Evolutionary conservation across 140 eudicot species (phyloP).

Genomic region (Cichorium intybus): DNA sequence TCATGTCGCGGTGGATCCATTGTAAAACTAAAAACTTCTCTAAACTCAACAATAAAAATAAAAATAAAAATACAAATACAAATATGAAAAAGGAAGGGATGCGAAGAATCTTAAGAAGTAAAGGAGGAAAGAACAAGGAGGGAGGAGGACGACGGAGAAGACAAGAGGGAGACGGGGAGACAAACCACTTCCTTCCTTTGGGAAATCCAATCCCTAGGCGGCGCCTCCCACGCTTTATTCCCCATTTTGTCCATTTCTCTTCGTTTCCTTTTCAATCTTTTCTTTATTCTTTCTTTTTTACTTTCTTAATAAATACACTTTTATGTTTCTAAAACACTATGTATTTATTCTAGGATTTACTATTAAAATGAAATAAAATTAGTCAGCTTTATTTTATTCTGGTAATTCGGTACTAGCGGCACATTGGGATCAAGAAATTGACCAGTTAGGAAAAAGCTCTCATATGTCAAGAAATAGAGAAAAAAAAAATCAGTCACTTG

Average conservation of each 20-base stretch:
- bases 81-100: not conserved
- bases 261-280: not conserved
- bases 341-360: not conserved
- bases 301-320: not conserved
- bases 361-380: too few species aligned
- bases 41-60: not conserved
- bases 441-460: too few species aligned
- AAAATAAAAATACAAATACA: not conserved
- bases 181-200: conserved; percentile 44
- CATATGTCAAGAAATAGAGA: too few species aligned
- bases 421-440: too few species aligned
- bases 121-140: conserved; percentile 19
- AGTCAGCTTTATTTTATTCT: too few species aligned
- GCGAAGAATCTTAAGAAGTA: not conserved
- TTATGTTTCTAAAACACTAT: not conserved
- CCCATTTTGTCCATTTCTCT: conserved; percentile 26
- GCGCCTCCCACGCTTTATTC: conserved; percentile 42
- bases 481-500: too few species aligned
- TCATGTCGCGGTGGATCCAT: too few species aligned
- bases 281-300: not conserved
- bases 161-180: conserved; percentile 15
- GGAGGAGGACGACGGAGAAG: conserved; percentile 31
- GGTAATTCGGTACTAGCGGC: too few species aligned
- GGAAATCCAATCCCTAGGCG: conserved; percentile 59
- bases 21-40: too few species aligned